These are phyloP conservation scores for Penicillium tannophilum DNA, from an alignment of 495 filamentous ascomycete genomes.

Conservation along the genomic window DNA sequence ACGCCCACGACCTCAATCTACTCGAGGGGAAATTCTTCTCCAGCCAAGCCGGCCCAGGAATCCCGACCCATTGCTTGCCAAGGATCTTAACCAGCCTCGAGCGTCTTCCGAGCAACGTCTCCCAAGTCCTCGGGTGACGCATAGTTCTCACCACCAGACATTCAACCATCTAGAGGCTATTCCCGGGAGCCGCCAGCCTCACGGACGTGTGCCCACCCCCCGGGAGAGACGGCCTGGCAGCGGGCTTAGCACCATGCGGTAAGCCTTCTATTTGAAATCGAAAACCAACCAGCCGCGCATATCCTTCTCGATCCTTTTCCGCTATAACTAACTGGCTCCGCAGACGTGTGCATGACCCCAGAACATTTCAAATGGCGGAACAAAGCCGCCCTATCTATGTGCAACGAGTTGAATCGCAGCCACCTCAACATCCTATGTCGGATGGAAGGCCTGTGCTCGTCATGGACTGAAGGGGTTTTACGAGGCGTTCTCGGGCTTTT, in stretches of 20 bases:
- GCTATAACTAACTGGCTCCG: background rate
- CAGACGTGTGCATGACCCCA: constrained; percentile 26
- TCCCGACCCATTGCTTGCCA: constrained; percentile 18
- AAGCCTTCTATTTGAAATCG: constrained; percentile 17
- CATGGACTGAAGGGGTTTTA: constrained; percentile 34
- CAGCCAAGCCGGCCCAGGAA: constrained; percentile 7
- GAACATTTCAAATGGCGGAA: constrained; percentile 24
- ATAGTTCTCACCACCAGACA: constrained; percentile 18
- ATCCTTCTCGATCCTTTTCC: background rate
- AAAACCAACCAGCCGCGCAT: background rate
- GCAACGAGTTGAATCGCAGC: constrained; percentile 27
- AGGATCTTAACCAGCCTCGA: constrained; percentile 15
- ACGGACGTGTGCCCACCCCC: constrained; percentile 6
- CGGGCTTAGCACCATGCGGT: constrained; percentile 23
- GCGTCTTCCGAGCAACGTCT: constrained; percentile 15
- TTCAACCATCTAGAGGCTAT: constrained; percentile 9
- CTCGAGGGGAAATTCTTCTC: constrained; percentile 1
- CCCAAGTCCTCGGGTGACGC: constrained; percentile 16
- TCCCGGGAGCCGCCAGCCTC: constrained; percentile 14
- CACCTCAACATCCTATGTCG: constrained; percentile 21
- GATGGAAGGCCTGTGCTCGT: constrained; percentile 34
- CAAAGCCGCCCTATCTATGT: constrained; percentile 33
- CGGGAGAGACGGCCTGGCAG: constrained; percentile 25
- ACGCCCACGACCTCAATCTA: constrained; percentile 22
- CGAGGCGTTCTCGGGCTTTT: background rate